phyloP scores from a whole-genome alignment of 176 grass and related monocot genomes.

The Poa annua region DNA sequence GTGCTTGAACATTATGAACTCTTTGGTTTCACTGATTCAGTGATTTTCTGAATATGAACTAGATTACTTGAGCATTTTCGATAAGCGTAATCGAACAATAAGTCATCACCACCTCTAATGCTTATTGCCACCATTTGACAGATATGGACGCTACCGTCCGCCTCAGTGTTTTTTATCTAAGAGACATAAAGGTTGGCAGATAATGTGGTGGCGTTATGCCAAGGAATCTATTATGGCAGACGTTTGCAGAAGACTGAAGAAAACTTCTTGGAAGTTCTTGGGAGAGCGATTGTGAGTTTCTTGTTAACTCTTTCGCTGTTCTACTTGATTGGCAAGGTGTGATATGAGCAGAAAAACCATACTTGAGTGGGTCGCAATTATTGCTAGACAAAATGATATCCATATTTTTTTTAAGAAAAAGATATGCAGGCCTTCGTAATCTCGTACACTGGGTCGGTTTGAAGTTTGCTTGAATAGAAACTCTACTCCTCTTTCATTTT shows the following conservation, averaged over 20 bases:
- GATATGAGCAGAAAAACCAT: conserved; percentile 20
- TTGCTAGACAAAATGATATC: conserved; percentile 19
- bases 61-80: conserved; percentile 15
- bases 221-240: conserved; percentile 68
- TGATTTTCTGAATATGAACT: conserved; percentile 30
- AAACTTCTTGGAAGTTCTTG: conserved; percentile 78
- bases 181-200: conserved; percentile 85
- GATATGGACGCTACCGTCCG: conserved; percentile 90
- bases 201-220: conserved; percentile 87
- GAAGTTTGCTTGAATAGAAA: conserved; percentile 25
- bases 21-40: conserved; percentile 39
- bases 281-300: conserved; percentile 79
- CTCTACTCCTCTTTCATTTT: conserved; percentile 20
- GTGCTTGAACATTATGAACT: conserved; percentile 25
- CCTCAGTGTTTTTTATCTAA: conserved; percentile 70
- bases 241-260: conserved; percentile 70
- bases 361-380: not conserved
- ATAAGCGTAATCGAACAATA: conserved; percentile 7
- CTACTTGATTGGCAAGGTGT: conserved; percentile 23
- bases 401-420: not conserved
- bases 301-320: conserved; percentile 35
- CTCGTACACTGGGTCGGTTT: conserved; percentile 14
- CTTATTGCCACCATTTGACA: conserved; percentile 42
- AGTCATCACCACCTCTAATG: conserved; percentile 3
- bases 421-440: not conserved